phyloP scores from a whole-genome alignment of 768 basidiomycete species.

The Mycena haematopus region DNA sequence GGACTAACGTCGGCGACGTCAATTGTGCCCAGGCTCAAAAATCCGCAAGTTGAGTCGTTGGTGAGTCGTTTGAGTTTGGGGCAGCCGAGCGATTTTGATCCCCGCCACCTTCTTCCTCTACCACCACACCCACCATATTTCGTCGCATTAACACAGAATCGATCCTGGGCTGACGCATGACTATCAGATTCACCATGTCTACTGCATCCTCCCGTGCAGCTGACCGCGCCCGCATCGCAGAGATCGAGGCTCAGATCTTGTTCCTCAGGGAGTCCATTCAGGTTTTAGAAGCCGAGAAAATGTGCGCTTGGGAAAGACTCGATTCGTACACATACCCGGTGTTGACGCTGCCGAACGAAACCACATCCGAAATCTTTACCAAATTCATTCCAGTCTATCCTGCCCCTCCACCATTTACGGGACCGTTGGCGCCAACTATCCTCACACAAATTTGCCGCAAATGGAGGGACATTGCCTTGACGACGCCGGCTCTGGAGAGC shows the following conservation, averaged over 20 bases:
- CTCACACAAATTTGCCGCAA: background rate
- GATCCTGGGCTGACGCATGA: too few relatives aligned
- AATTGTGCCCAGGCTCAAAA: too few relatives aligned
- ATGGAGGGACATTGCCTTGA: constrained; percentile 1
- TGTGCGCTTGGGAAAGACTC: background rate
- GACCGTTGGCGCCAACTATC: background rate
- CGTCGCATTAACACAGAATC: too few relatives aligned
- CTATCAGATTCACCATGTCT: too few relatives aligned
- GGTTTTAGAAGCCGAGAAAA: background rate
- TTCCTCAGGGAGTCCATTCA: background rate
- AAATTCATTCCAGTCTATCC: constrained; percentile 4
- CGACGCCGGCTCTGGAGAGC: constrained; percentile 5
- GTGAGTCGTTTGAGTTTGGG: too few relatives aligned
- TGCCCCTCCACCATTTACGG: background rate
- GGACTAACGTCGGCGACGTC: too few relatives aligned
- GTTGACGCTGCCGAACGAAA: constrained; percentile 11
- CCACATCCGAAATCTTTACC: constrained; percentile 5
- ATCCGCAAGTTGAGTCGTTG: too few relatives aligned
- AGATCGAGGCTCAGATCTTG: background rate
- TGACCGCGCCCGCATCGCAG: too few relatives aligned
- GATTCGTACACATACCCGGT: constrained; percentile 7
- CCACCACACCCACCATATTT: too few relatives aligned
- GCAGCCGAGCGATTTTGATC: too few relatives aligned
- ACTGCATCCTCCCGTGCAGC: too few relatives aligned
- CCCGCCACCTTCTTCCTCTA: too few relatives aligned